Conservation (phyloP, 371 early-diverging fungal species). For the Mucor plumbeus region DNA sequence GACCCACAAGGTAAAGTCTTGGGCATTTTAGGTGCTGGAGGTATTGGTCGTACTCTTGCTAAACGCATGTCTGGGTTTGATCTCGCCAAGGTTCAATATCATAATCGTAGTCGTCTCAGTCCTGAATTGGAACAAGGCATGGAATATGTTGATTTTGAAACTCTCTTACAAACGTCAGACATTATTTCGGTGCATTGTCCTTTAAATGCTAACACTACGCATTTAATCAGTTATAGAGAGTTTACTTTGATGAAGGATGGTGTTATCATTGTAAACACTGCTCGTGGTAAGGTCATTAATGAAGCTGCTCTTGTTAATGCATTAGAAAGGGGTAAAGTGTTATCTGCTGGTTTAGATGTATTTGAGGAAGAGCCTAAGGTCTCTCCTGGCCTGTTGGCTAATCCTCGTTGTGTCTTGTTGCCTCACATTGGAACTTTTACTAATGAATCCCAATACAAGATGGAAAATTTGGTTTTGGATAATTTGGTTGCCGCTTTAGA, state of each 20-base stretch:
- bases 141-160: conserved; percentile 57
- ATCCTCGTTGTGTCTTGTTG: conserved; percentile 46
- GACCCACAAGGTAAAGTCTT: conserved; percentile 56
- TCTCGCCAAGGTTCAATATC: conserved; percentile 55
- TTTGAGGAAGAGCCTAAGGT: conserved; percentile 60
- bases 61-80: conserved; percentile 60
- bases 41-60: conserved; percentile 66
- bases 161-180: conserved; percentile 55
- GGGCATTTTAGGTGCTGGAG: conserved; percentile 68
- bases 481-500: conserved; percentile 43
- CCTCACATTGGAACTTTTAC: conserved; percentile 57
- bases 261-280: conserved; percentile 62
- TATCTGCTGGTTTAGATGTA: conserved; percentile 65
- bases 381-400: conserved; percentile 44
- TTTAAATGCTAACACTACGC: conserved; percentile 51
- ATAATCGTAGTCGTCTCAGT: conserved; percentile 54
- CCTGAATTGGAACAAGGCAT: conserved; percentile 40
- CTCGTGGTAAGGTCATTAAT: conserved; percentile 65
- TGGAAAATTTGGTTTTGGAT: conserved; percentile 48
- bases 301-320: conserved; percentile 59
- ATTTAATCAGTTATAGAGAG: conserved; percentile 52
- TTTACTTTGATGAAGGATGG: conserved; percentile 60
- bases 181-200: conserved; percentile 67
- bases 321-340: conserved; percentile 58
- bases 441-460: conserved; percentile 45